Conservation (phyloP, 345 rosid species). For the Punica granatum region DNA sequence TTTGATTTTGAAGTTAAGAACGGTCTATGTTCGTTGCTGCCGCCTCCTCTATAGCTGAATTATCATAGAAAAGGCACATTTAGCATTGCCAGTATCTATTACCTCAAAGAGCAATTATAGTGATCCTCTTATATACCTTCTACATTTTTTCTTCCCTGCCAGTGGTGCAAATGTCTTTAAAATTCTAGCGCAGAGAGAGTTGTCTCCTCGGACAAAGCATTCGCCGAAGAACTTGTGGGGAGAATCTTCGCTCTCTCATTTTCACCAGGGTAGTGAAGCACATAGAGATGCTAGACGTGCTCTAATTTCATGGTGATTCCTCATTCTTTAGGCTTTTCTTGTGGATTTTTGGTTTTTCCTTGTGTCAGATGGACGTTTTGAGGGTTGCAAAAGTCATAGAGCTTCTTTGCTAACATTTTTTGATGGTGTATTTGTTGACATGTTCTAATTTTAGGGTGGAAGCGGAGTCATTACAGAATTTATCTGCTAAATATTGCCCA, state of each 20-base stretch:
- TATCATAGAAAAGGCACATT: background rate
- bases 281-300: slow-evolving; percentile 48
- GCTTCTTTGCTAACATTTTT: slow-evolving; percentile 3
- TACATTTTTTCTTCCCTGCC: slow-evolving; percentile 3
- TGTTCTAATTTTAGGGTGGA: slow-evolving; percentile 47
- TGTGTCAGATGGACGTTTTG: background rate
- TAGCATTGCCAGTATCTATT: background rate
- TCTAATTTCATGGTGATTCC: slow-evolving; percentile 54
- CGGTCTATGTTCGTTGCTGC: background rate
- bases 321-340: slow-evolving; percentile 4
- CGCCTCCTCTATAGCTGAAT: background rate
- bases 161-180: slow-evolving; percentile 48
- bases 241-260: slow-evolving; percentile 30
- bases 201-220: slow-evolving; percentile 50
- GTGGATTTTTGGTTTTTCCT: background rate
- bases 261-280: slow-evolving; percentile 28
- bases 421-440: background rate
- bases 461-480: slow-evolving; percentile 59
- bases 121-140: background rate
- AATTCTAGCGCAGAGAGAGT: slow-evolving; percentile 59
- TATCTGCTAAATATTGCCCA: slow-evolving; percentile 67
- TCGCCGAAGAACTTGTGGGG: slow-evolving; percentile 56
- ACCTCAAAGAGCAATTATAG: background rate
- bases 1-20: background rate
- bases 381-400: background rate